These are phyloP conservation scores for Podaxis mareebaensis DNA, from an alignment of 768 basidiomycete genomes.

Conservation along the genomic window DNA sequence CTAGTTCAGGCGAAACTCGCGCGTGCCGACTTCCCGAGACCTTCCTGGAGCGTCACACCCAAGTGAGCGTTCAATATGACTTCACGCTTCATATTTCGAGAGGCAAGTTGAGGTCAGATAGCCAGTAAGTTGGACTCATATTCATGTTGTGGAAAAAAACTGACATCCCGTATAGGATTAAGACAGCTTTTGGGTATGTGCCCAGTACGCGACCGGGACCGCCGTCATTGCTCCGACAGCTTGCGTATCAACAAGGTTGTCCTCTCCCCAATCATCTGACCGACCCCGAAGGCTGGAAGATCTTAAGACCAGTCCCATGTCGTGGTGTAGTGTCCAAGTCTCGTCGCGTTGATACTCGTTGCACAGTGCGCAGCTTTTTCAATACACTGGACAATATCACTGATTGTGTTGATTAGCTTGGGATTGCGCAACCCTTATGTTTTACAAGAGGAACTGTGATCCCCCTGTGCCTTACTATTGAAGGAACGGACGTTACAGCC, in stretches of 20 bases:
- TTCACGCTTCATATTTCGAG: constrained; percentile 45
- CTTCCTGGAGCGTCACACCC: constrained; percentile 49
- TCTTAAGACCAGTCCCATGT: constrained; percentile 38
- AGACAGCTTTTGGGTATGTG: constrained; percentile 55
- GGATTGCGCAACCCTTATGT: constrained; percentile 33
- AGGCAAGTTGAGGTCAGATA: constrained; percentile 49
- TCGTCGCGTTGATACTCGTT: constrained; percentile 34
- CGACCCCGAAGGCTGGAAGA: constrained; percentile 58
- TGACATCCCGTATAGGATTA: constrained; percentile 35
- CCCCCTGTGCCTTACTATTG: constrained; percentile 45
- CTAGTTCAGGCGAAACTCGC: constrained; percentile 36
- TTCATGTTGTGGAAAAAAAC: background rate
- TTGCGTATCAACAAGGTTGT: constrained; percentile 46
- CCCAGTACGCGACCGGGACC: constrained; percentile 45
- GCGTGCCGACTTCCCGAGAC: constrained; percentile 50
- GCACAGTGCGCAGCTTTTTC: constrained; percentile 33
- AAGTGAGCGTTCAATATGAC: constrained; percentile 53
- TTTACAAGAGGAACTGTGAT: constrained; percentile 52
- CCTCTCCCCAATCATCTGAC: constrained; percentile 45
- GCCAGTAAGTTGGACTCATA: constrained; percentile 35
- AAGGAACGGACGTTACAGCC: constrained; percentile 36
- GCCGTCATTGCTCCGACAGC: constrained; percentile 47
- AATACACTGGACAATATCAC: background rate
- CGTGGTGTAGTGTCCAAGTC: constrained; percentile 42
- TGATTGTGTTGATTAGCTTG: constrained; percentile 9